phyloP scores from a whole-genome alignment of 768 basidiomycete genomes.

The Aureoboletus auriporus region DNA sequence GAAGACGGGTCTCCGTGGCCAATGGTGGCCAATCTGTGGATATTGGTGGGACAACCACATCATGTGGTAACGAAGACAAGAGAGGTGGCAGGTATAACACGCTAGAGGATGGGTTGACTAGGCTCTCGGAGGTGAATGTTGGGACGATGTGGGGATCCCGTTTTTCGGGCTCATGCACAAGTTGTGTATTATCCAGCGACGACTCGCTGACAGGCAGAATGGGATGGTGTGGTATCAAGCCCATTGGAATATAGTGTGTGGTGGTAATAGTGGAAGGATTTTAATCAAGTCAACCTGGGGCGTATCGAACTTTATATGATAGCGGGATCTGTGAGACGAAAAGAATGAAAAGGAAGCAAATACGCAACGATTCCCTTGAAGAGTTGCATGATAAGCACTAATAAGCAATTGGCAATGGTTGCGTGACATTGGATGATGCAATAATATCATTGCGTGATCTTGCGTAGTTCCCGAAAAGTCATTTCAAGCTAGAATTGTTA shows the following conservation, averaged over 20 bases:
- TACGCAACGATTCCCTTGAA: no score
- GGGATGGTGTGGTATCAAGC: slow-evolving; percentile 9
- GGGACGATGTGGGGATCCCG: slow-evolving; percentile 57
- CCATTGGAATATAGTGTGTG: slow-evolving; percentile 12
- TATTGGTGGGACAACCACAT: slow-evolving; percentile 26
- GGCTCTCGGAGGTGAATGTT: slow-evolving; percentile 38
- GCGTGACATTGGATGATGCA: slow-evolving; percentile 12
- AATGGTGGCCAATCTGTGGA: slow-evolving; percentile 39
- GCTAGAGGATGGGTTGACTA: slow-evolving; percentile 37
- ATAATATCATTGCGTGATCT: slow-evolving; percentile 32
- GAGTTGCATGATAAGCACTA: background rate
- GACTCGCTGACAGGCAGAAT: background rate
- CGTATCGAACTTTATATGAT: slow-evolving; percentile 4
- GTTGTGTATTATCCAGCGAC: background rate
- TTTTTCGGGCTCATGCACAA: slow-evolving; percentile 3
- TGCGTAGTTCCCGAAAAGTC: slow-evolving; percentile 14
- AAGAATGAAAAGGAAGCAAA: background rate
- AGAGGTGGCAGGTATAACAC: slow-evolving; percentile 84
- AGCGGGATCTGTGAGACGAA: background rate
- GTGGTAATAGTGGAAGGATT: background rate
- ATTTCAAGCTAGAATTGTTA: slow-evolving; percentile 9
- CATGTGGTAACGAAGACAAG: slow-evolving; percentile 66
- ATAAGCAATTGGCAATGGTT: background rate
- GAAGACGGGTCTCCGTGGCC: slow-evolving; percentile 70
- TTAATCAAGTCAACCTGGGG: background rate